These are phyloP conservation scores for Orbilia quercus DNA, from an alignment of 2,329 filamentous ascomycete species.

Conservation along the genomic window DNA sequence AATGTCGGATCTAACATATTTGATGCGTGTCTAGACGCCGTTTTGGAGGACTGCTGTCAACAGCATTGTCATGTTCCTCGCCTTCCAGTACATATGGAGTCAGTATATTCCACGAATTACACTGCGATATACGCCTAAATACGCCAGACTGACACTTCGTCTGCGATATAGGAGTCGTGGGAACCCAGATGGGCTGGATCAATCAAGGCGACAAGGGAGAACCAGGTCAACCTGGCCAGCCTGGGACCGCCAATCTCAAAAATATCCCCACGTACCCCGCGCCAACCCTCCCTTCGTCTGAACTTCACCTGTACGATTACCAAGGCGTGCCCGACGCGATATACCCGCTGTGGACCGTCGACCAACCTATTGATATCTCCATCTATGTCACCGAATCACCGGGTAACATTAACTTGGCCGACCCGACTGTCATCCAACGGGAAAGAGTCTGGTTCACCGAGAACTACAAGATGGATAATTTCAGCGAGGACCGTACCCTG, in stretches of 20 bases:
- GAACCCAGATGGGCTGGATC: constrained; percentile 65
- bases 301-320: constrained; percentile 74
- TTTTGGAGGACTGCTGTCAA: constrained; percentile 59
- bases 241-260: constrained; percentile 65
- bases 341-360: constrained; percentile 86
- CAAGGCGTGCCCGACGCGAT: constrained; percentile 73
- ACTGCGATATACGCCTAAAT: not conserved
- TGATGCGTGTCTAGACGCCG: constrained; percentile 58
- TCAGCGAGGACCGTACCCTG: constrained; percentile 79
- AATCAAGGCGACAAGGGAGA: constrained; percentile 63
- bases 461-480: constrained; percentile 81
- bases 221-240: not conserved
- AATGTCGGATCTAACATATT: not conserved
- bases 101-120: constrained; percentile 63
- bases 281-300: constrained; percentile 68
- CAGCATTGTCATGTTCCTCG: constrained; percentile 69
- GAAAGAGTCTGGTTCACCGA: constrained; percentile 82
- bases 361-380: constrained; percentile 81
- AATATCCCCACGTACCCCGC: constrained; percentile 65
- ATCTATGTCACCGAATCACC: constrained; percentile 85
- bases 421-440: constrained; percentile 69
- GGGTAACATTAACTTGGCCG: constrained; percentile 74
- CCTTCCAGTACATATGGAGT: constrained; percentile 70
- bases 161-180: constrained; percentile 29
- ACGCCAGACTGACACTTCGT: not conserved